phyloP scores from a whole-genome alignment of 345 rosid genomes.

The Diplotaxis tenuifolia region DNA sequence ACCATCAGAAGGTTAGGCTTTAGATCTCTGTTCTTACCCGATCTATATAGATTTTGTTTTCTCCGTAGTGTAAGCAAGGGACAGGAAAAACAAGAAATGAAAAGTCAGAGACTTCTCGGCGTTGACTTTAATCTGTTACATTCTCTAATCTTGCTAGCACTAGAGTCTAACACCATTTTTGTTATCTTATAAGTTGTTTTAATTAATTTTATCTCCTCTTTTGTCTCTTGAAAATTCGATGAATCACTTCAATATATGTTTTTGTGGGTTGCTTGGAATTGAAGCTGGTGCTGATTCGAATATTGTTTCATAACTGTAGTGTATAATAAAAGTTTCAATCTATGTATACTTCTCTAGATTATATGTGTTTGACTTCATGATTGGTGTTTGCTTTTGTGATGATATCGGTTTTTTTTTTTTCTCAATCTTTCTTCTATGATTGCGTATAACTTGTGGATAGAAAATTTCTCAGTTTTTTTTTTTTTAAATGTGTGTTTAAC shows the following conservation, averaged over 20 bases:
- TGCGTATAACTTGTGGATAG: conserved; percentile 11
- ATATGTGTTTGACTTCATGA: conserved; percentile 27
- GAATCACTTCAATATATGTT: background rate
- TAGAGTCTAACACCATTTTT: background rate
- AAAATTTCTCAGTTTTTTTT: background rate
- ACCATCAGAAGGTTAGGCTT: conserved; percentile 29
- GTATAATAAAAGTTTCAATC: background rate
- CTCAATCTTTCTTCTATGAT: conserved; percentile 4
- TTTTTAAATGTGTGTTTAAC: conserved; percentile 8
- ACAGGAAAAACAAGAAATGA: background rate
- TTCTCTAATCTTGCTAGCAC: conserved; percentile 9
- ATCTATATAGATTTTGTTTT: background rate
- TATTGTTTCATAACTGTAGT: background rate
- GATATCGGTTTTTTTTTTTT: background rate
- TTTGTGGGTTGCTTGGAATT: conserved; percentile 24
- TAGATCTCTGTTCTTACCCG: conserved; percentile 28
- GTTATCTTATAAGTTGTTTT: background rate
- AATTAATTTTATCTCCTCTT: background rate
- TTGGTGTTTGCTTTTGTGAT: conserved; percentile 1
- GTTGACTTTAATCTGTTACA: conserved; percentile 26
- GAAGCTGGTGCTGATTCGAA: conserved; percentile 25
- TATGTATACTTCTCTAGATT: background rate
- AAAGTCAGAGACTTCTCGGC: conserved; percentile 3
- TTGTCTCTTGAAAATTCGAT: background rate
- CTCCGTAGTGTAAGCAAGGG: background rate